Conservation (phyloP, 1,284 basidiomycete genomes). For the Moesziomyces sp. region DNA sequence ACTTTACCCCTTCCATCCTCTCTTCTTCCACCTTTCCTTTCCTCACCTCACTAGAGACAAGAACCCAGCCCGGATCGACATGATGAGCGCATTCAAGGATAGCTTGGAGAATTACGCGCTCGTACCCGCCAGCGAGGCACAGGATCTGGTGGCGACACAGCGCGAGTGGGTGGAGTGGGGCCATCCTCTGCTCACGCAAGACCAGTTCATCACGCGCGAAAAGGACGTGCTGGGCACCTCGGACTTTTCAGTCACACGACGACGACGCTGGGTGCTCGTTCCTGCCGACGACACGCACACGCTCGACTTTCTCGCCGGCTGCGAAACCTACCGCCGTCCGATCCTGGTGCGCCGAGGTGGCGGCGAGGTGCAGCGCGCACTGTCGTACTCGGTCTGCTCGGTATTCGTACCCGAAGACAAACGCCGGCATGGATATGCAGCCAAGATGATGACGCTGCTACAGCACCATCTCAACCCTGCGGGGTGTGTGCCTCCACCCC, state of each 20-base stretch:
- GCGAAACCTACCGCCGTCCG: constrained; percentile 41
- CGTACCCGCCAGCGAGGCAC: constrained; percentile 21
- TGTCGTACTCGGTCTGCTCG: constrained; percentile 32
- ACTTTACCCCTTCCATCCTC: too few relatives aligned
- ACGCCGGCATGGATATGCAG: constrained; percentile 72
- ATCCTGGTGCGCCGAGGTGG: constrained; percentile 19
- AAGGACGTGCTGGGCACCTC: constrained; percentile 12
- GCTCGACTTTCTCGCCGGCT: constrained; percentile 24
- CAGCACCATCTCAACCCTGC: constrained; percentile 70
- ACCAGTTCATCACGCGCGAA: constrained; percentile 37
- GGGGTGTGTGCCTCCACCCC: neutral
- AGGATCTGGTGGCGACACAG: constrained; percentile 36
- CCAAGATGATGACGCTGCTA: constrained; percentile 73
- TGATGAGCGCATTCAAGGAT: too few relatives aligned
- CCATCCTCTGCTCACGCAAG: constrained; percentile 18
- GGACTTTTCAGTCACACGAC: constrained; percentile 19
- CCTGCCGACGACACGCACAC: constrained; percentile 30
- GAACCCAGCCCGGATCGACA: neutral
- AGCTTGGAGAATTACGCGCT: constrained; percentile 17
- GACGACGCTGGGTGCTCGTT: constrained; percentile 38
- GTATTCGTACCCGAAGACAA: constrained; percentile 72
- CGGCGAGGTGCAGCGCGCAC: constrained; percentile 16
- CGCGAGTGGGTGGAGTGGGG: constrained; percentile 45
- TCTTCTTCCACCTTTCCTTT: too few relatives aligned
- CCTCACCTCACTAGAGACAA: neutral